Evolutionary conservation across 1,284 basidiomycete genomes (phyloP), one percentile per base, ranked within the genome.

Genomic region (Schizophyllum commune): DNA sequence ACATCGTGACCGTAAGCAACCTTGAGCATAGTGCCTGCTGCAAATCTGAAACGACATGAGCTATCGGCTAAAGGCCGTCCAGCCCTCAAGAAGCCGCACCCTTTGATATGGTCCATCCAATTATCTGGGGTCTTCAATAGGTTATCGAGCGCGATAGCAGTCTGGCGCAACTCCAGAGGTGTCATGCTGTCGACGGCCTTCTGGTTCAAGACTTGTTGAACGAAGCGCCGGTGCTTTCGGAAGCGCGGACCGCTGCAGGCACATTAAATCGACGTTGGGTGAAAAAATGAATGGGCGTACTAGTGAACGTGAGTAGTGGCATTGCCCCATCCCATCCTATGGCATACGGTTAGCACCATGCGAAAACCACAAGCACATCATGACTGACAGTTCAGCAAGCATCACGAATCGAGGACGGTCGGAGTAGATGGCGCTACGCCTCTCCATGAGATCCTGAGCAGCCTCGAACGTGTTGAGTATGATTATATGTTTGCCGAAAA

Each of bases 391-490:
- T 6, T 62, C 59, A 1, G 13, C 21, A 0, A 66, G 8, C 63
- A 66, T 64, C 5, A 53, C 27, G 9, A 59, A 56, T 7, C 5
- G 5, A 11, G 64, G 62, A 34, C 65, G 59, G 32, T 66, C 64
- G 7, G 66, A 63, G 39, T 66, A 65, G 27, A 63, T 65, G 5
- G 58, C 52, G 21, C 61, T 63, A 8, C 58, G 33, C 20, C 63
- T 65, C 11, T 64, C 61, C 11, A 66, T 60, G 2, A 67, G 60
- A 17, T 66, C 65, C 9, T 61, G 34, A 0, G 65, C 61, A 3
- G 47, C 59, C 53, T 66, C 53, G 15, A 57, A 52, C 4, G 61
- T 60, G 19, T 64, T 64, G 32, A 67, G 58, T 5, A 67, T 61
- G 19, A 66, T 58, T 5, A 63, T 59, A 15, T 58, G 60, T 34